Base-by-base conservation (phyloP, 352 stramenopile species). In the Globisporangium yorkense region DNA sequence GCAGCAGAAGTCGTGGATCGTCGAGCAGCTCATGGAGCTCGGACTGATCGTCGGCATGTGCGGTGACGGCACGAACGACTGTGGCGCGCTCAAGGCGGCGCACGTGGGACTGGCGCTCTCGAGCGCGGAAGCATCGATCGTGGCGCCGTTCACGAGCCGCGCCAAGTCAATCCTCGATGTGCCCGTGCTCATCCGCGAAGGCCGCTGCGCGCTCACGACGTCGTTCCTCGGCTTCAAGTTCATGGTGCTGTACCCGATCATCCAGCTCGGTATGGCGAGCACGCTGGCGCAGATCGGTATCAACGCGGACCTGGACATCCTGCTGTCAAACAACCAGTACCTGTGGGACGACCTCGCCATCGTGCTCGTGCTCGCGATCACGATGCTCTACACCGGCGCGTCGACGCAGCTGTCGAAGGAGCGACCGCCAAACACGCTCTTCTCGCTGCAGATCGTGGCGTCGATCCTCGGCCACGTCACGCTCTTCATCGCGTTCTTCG, bases 61-160 rank as follows among this genome's bases (percentile, higher is more conserved):
- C 58, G 96, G 96, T 21, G 94, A 98, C 65, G 96, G 96, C 39
- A 96, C 84, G 8, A 99, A 99, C 70, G 96, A 98, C 69, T 84
- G 97, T 15, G 89, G 89, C 40, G 88, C 88, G 15, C 59, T 96
- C 2, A 94, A 94, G 54, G 71, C 78, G 13, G 89, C 89, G 1
- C 89, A 97, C 62, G 81, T 94, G 12, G 89, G 89, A 0, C 59
- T 97, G 21, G 88, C 89, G 20, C 66, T 97, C 5, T 92, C 79
- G 12, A 77, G 78, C 54, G 80, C 87, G 0, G 88, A 97, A 56
- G 89, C 87, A 1, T 94, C 80, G 37, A 81, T 89, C 39, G 84
- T 96, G 40, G 70, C 88, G 33, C 87, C 88, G 13, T 97, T 97
- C 59, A 97, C 87, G 5, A 96, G 80, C 61, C 77, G 90, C 41